Evolutionary conservation across 2,329 filamentous ascomycete species (phyloP), one percentile per base, ranked within the genome.

Genomic region (Torrubiella hemipterigena): DNA sequence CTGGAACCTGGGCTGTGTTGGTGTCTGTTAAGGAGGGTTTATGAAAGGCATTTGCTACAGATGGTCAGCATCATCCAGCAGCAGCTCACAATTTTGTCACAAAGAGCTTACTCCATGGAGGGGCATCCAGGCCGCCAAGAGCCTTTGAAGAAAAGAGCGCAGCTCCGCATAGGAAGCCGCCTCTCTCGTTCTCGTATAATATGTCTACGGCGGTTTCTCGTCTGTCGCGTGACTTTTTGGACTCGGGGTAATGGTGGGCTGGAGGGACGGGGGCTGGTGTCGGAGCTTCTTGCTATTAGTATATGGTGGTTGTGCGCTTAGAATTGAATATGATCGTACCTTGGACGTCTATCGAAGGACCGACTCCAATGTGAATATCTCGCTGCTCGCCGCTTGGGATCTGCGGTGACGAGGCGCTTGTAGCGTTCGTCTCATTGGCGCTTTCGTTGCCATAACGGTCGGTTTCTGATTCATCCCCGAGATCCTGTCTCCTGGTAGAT

Each of bases 171-270:
- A 93, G 65, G 49, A 95, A 93, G 23, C 75, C 77, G 9, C 91
- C 91, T 35, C 91, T 73, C 58, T 98, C 83, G 49, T 98, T 98
- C 54, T 98, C 91, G 55, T 93, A 96, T 0, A 98, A 65, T 5
- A 96, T 72, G 40, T 98, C 91, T 38, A 96, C 75, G 17, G 72
- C 77, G 3, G 64, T 63, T 40, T 76, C 50, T 59, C 67, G 39
- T 48, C 57, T 35, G 54, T 47, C 39, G 20, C 52, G 42, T 11
- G 43, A 47, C 28, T 42, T 48, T 22, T 39, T 49, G 7, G 52
- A 50, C 24, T 53, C 51, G 20, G 61, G 56, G 29, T 58, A 42
- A n/a, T 56, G 33, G 18, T 41, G 32, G 19, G 44, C 32, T 34
- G 35, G 34, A 10, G 29, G 26, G 18, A 43, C 42, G 17, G 34